Percentiles rank a stretch among this genome's conserved stretches.
phyloP scores from a whole-genome alignment of 2,329 filamentous ascomycete genomes.

The Celoporthe dispersa region DNA sequence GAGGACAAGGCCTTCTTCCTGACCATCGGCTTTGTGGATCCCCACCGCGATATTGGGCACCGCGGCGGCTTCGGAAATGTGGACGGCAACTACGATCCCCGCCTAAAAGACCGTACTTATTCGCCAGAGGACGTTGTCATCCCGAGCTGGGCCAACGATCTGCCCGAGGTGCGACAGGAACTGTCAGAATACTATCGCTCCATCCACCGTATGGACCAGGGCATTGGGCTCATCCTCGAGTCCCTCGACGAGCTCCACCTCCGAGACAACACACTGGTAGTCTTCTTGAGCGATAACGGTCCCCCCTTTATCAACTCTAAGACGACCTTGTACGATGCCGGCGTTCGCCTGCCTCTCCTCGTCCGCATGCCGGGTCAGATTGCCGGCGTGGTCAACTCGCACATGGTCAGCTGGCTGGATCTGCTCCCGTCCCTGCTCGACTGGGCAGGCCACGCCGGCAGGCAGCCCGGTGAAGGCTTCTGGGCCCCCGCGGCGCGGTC shows the following conservation, averaged over 20 bases:
- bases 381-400: constrained; percentile 41
- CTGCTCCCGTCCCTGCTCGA: constrained; percentile 51
- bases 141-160: constrained; percentile 46
- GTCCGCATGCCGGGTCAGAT: constrained; percentile 42
- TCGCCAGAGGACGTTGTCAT: constrained; percentile 43
- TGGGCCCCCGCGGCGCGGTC: constrained; percentile 33
- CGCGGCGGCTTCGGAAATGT: constrained; percentile 50
- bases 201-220: constrained; percentile 47
- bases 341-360: constrained; percentile 48
- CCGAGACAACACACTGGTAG: constrained; percentile 44
- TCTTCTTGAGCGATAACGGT: constrained; percentile 55
- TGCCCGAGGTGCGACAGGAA: constrained; percentile 45
- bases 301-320: constrained; percentile 56
- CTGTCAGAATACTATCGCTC: constrained; percentile 47
- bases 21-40: constrained; percentile 51
- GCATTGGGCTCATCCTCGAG: constrained; percentile 46
- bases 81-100: constrained; percentile 17
- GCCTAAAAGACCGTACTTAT: constrained; percentile 32
- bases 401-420: constrained; percentile 51
- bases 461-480: constrained; percentile 27
- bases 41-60: constrained; percentile 46
- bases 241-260: constrained; percentile 40
- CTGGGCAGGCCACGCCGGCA: constrained; percentile 36
- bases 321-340: constrained; percentile 54
- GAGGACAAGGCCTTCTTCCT: constrained; percentile 46